These are phyloP conservation scores for Purshia tridentata DNA, from an alignment of 306 rosid species.

Conservation along the genomic window DNA sequence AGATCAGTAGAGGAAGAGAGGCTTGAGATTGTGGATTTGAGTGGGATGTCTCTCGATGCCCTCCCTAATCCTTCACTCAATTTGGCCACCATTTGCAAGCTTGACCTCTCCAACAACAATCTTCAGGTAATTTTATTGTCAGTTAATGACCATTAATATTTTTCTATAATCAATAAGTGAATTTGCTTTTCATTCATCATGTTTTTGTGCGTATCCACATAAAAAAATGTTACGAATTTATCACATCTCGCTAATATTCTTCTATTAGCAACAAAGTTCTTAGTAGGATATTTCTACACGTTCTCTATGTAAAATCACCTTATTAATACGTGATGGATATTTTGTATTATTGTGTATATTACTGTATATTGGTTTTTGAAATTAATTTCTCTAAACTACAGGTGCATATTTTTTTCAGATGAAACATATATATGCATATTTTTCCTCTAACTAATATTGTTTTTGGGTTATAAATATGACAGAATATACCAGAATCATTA, in stretches of 20 bases:
- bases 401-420: neutral
- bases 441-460: neutral
- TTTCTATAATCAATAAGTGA: too few relatives aligned
- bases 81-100: constrained; percentile 60
- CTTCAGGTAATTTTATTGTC: constrained; percentile 53
- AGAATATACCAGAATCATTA: constrained; percentile 83
- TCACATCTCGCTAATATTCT: too few relatives aligned
- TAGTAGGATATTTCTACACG: too few relatives aligned
- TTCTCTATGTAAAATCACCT: too few relatives aligned
- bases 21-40: constrained; percentile 69
- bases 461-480: neutral
- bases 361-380: neutral
- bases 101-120: constrained; percentile 90
- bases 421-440: neutral
- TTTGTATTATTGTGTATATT: too few relatives aligned
- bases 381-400: neutral
- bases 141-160: too few relatives aligned
- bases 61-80: constrained; percentile 72
- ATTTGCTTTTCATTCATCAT: too few relatives aligned
- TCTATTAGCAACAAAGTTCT: too few relatives aligned
- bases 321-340: too few relatives aligned
- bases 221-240: too few relatives aligned
- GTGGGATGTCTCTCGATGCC: constrained; percentile 70
- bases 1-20: constrained; percentile 38
- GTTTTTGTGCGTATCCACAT: too few relatives aligned